Evolutionary conservation across 2,329 filamentous ascomycete genomes (phyloP), one percentile per base, ranked within the genome.

Genomic region (Penicillium psychrosexuale): DNA sequence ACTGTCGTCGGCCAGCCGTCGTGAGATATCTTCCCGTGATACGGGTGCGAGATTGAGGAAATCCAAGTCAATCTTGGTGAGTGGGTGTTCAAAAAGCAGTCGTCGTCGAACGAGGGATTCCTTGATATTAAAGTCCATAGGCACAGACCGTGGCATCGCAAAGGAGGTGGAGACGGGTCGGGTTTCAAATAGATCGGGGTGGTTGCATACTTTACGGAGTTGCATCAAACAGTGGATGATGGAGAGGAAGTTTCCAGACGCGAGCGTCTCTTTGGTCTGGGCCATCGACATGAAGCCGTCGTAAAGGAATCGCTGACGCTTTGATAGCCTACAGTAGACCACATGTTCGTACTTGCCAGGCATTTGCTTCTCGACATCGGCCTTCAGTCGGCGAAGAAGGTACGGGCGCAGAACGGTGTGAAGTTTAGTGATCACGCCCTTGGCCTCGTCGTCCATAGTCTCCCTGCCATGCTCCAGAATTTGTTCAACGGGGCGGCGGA

Each of bases 191-290:
- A 99, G 81, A 74, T 99, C 94, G 0, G 94, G 95, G 69, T 99
- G 94, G 64, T 99, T 99, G 80, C 94, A 99, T 48, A 99, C 95
- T 72, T 97, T 97, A 46, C 94, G 86, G 50, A 99, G 80, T 70
- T 96, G 94, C 91, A 99, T 96, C 48, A 99, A 78, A 72, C 95
- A 97, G 71, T 97, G 96, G 75, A 97, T 97, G 70, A 99, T 97
- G 17, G 91, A 96, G 60, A 99, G 84, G 71, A 97, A 97, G 67
- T 97, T 99, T 28, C 94, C 94, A 1, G 90, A 95, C 3, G 90
- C 84, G 17, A 99, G 79, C 0, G 92, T 97, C 56, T 91, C 88
- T 60, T 91, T 87, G 0, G 94, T 97, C 65, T 96, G 91, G 3
- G 88, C 88, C 53, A 92, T 86, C 33, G 90, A 91, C 77, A 99